A percentile compares a stretch with the other conserved stretches of the same genome.
Conservation (phyloP, 495 filamentous ascomycete genomes). For the Annulohypoxylon maeteangense region DNA sequence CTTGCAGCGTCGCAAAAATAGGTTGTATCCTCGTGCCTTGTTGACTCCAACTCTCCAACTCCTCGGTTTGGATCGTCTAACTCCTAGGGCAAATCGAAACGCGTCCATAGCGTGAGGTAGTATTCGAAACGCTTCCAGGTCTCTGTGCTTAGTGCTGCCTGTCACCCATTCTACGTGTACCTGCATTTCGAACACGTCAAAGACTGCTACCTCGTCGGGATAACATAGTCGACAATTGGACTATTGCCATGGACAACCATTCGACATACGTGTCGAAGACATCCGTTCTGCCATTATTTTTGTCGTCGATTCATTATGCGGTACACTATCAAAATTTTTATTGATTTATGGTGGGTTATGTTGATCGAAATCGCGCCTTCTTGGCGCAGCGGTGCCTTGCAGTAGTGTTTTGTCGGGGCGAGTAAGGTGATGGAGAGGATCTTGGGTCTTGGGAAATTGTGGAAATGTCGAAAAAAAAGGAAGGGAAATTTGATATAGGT, state of each 20-base stretch:
- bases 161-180: constrained; percentile 25
- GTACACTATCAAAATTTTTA: constrained; percentile 6
- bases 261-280: neutral
- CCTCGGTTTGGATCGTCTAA: constrained; percentile 10
- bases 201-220: neutral
- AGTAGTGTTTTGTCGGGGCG: constrained; percentile 19
- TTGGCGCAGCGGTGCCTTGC: constrained; percentile 28
- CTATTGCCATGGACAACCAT: neutral
- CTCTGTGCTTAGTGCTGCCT: neutral
- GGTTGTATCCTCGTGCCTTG: constrained; percentile 11
- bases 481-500: constrained; percentile 15
- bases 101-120: constrained; percentile 22
- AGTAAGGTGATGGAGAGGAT: neutral
- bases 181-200: constrained; percentile 29
- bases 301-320: neutral
- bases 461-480: neutral
- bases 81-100: constrained; percentile 19
- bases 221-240: neutral
- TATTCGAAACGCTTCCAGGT: neutral
- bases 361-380: constrained; percentile 16
- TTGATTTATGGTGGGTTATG: neutral
- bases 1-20: constrained; percentile 33
- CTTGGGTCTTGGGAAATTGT: neutral
- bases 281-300: constrained; percentile 5
- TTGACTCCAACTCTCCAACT: neutral